Percentiles rank a stretch among this genome's conserved stretches.
phyloP scores from a whole-genome alignment of 2,329 filamentous ascomycete genomes.

The Tolypocladium ovalisporum region DNA sequence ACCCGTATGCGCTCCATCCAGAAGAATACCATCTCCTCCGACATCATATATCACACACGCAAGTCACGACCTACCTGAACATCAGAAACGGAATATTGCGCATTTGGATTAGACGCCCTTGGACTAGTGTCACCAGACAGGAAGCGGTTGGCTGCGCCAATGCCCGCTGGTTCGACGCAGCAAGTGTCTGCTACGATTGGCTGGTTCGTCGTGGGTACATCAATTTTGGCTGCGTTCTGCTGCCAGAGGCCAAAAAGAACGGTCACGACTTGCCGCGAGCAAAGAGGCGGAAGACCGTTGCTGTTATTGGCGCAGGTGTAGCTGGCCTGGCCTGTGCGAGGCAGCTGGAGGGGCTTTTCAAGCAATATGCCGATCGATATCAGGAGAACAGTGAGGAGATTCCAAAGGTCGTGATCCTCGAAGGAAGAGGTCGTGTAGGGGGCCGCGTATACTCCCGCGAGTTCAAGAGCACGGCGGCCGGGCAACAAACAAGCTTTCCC shows the following conservation, averaged over 20 bases:
- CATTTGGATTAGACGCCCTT: slow-evolving; percentile 79
- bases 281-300: slow-evolving; percentile 58
- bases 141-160: slow-evolving; percentile 90
- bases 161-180: slow-evolving; percentile 77
- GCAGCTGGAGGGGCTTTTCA: slow-evolving; percentile 77
- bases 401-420: slow-evolving; percentile 69
- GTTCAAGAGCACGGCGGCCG: slow-evolving; percentile 47
- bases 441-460: slow-evolving; percentile 84
- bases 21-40: slow-evolving; percentile 75
- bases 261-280: slow-evolving; percentile 22
- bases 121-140: slow-evolving; percentile 68
- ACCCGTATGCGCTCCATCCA: slow-evolving; percentile 77
- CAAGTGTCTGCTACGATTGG: slow-evolving; percentile 87
- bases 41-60: slow-evolving; percentile 71
- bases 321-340: slow-evolving; percentile 85
- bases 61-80: slow-evolving; percentile 92
- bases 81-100: slow-evolving; percentile 90
- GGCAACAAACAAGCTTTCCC: slow-evolving; percentile 39
- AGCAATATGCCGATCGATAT: slow-evolving; percentile 64
- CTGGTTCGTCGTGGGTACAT: slow-evolving; percentile 84
- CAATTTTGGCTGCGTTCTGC: slow-evolving; percentile 84
- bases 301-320: slow-evolving; percentile 89
- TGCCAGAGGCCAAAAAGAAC: slow-evolving; percentile 34
- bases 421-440: slow-evolving; percentile 78
- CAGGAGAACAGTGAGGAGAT: slow-evolving; percentile 52